Evolutionary conservation across 768 basidiomycete species (phyloP), one percentile per base, ranked within the genome.

Genomic region (Phaffia australis): DNA sequence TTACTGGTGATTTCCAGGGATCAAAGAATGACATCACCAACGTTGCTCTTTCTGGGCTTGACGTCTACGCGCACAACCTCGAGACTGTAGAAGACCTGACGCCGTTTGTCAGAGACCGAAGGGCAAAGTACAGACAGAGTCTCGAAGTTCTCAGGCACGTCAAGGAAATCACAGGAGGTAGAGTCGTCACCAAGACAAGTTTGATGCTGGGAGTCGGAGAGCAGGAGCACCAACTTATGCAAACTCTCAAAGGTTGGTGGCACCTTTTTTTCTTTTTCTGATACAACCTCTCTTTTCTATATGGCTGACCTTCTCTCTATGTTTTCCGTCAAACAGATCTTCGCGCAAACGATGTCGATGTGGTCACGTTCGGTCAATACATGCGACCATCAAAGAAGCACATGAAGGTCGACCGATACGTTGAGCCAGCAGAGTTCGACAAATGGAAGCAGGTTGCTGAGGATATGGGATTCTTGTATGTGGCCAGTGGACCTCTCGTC

Each of bases 181-280:
- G 57, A 23, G 63, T 80, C 46, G 81, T 99, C 64, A 98, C 95
- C 11, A 99, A 99, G 80, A 97, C 92, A 11, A 97, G 93, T 74
- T 86, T 99, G 68, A 99, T 99, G 95, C 84, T 99, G 56, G 95
- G 95, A 66, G 86, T 98, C 1, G 95, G 95, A 11, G 95, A 99
- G 79, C 83, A 81, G 50, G 83, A 85, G 51, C 85, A 87, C 5
- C 89, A 99, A 76, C 73, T 99, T 16, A 76, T 86, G 75, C 83
- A 86, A 72, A 85, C 93, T 1, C 80, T 99, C 4, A 82, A 83
- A 80, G 88, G 94, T 91, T 64, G 72, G 81, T 77, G 19, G 15
- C 32, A 15, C 49, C n/a, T 63, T 14, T 46, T 30, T 19, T 3
- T 19, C 56, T 25, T 16, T 60, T n/a, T 27, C 35, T 15, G 47